phyloP scores from a whole-genome alignment of 2,329 filamentous ascomycete genomes.

The Monosporascus sp. region DNA sequence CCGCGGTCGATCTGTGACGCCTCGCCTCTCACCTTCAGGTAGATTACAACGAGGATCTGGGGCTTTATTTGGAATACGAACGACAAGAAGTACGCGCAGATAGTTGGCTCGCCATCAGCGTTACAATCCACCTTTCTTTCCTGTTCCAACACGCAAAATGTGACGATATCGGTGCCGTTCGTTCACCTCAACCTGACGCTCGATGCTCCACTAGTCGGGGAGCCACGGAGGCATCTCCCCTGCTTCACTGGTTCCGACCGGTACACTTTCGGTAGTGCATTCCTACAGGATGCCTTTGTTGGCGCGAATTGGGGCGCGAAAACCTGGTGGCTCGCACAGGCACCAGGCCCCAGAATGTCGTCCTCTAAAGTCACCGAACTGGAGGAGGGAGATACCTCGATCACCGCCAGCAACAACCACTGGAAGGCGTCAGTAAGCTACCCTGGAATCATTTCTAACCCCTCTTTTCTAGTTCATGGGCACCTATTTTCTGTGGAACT shows the following conservation, averaged over 20 bases:
- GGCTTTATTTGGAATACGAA: constrained; percentile 35
- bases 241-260: constrained; percentile 25
- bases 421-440: constrained; percentile 28
- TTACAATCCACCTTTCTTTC: constrained; percentile 34
- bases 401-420: constrained; percentile 22
- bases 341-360: constrained; percentile 32
- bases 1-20: constrained; percentile 35
- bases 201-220: constrained; percentile 27
- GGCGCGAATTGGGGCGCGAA: constrained; percentile 32
- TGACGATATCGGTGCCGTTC: constrained; percentile 39
- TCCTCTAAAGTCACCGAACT: constrained; percentile 14
- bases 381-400: constrained; percentile 7
- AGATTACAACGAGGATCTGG: constrained; percentile 27
- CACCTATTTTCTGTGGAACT: no score
- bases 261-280: constrained; percentile 36
- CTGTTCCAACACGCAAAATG: constrained; percentile 22
- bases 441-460: background rate
- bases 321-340: constrained; percentile 34
- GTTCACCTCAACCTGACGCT: constrained; percentile 35
- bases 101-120: constrained; percentile 35
- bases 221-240: constrained; percentile 35
- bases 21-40: constrained; percentile 33
- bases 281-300: constrained; percentile 42
- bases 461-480: no score
- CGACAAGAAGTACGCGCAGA: constrained; percentile 27